Evolutionary conservation across 768 basidiomycete genomes (phyloP), one percentile per base, ranked within the genome.

Genomic region (Boletellus ananiceps): DNA sequence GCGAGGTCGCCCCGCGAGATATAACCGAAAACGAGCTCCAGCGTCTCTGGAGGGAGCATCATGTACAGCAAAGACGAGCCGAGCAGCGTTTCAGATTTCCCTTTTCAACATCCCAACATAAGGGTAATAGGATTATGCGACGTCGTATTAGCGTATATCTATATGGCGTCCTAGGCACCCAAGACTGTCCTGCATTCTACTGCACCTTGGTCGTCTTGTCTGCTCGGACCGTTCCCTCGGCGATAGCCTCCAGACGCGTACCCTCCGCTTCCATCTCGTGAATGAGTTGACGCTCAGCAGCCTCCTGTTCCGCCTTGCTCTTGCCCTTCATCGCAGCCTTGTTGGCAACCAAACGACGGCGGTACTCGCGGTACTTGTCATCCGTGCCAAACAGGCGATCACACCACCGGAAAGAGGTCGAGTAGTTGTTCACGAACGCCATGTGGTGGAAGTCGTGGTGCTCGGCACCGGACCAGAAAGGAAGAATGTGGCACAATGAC

Each of bases 381-480:
- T 99, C 95, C 0, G 95, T 98, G 44, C 93, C 93, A 61, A 89
- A 84, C 57, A 92, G 69, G 51, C 79, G 78, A 68, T 98, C 95
- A 68, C 88, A 91, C 86, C 90, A 95, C 35, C 93, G 82, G 83
- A 96, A 96, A 18, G 86, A 89, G 7, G 93, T 94, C 8, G 90
- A 88, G 67, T 79, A 95, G 76, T 94, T 94, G 76, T 93, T 93
- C 43, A 82, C 82, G 75, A 93, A 95, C 4, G 88, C 85, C 88
- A 93, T 89, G 72, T 99, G 95, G 70, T 98, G 95, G 82, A 93
- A 97, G 64, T 97, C 94, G 66, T 96, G 94, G 71, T 95, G 92
- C 61, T 97, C 95, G 0, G 93, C 93, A 34, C 95, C 94, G 7
- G 89, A 87, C 94, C 94, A 98, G 79, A 98, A 89, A 2, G 93